Evolutionary conservation across 306 rosid genomes (phyloP).

Genomic region (Lotus japonicus): DNA sequence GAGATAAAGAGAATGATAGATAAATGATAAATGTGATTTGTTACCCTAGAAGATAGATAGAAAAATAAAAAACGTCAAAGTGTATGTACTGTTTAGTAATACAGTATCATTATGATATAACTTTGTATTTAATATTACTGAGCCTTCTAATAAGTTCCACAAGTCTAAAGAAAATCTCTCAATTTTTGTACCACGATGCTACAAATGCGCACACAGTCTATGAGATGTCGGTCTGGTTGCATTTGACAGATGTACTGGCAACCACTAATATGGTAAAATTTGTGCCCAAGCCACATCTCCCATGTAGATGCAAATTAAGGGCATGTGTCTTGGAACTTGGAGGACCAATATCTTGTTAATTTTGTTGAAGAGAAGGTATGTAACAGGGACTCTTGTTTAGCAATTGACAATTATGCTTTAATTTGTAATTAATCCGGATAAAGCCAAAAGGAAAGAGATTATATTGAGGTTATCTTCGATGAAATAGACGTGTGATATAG

Average conservation of each 20-base stretch:
- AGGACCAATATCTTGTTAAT: background rate
- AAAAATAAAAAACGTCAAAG: too few species aligned
- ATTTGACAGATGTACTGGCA: background rate
- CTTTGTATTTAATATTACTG: too few species aligned
- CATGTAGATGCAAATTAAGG: background rate
- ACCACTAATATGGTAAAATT: background rate
- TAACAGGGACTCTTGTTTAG: background rate
- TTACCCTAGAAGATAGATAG: too few species aligned
- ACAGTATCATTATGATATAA: too few species aligned
- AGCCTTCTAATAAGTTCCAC: too few species aligned
- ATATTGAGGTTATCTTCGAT: background rate
- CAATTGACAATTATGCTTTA: background rate
- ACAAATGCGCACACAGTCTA: conserved; percentile 19
- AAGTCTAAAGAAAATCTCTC: background rate
- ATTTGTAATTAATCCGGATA: background rate
- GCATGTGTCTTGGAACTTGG: conserved; percentile 45
- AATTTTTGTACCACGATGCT: conserved; percentile 13
- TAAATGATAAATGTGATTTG: too few species aligned
- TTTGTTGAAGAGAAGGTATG: background rate
- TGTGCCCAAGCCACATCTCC: background rate
- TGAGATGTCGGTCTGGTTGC: conserved; percentile 19
- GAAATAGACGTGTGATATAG: background rate
- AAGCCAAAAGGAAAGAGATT: conserved; percentile 20
- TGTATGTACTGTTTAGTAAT: too few species aligned
- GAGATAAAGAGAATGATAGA: too few species aligned